Percentiles rank a stretch among this genome's conserved stretches.
phyloP scores from a whole-genome alignment of 306 rosid genomes.

The Pyrus betulifolia region DNA sequence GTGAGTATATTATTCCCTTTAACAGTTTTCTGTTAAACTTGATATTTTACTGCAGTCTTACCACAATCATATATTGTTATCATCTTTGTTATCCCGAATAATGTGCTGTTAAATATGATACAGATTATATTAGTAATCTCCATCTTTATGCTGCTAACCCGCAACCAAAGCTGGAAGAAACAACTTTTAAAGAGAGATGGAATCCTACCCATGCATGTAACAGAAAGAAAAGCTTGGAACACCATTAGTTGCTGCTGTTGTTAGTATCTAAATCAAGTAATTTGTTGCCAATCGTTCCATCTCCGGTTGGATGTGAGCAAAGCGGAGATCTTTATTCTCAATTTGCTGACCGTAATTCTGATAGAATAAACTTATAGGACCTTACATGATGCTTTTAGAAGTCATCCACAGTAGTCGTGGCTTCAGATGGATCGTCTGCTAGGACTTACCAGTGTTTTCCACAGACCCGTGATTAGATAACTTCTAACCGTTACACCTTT shows the following conservation, averaged over 20 bases:
- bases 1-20: slow-evolving; percentile 34
- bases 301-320: neutral
- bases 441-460: neutral
- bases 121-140: no score
- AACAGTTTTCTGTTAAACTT: neutral
- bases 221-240: no score
- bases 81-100: neutral
- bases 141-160: no score
- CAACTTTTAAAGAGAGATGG: no score
- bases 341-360: neutral
- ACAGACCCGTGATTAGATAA: neutral
- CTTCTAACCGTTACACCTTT: neutral
- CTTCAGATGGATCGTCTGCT: neutral
- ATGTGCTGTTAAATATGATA: no score
- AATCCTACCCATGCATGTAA: no score
- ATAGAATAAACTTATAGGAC: neutral
- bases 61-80: neutral
- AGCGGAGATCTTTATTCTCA: no score
- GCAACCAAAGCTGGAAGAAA: no score
- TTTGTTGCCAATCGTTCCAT: neutral
- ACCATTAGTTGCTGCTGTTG: no score
- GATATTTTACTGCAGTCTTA: neutral
- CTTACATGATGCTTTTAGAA: neutral
- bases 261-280: no score
- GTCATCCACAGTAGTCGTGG: neutral